Percentiles rank a stretch among this genome's conserved stretches.
Conservation (phyloP, 306 rosid genomes). For the Lithocarpus polystachyus region DNA sequence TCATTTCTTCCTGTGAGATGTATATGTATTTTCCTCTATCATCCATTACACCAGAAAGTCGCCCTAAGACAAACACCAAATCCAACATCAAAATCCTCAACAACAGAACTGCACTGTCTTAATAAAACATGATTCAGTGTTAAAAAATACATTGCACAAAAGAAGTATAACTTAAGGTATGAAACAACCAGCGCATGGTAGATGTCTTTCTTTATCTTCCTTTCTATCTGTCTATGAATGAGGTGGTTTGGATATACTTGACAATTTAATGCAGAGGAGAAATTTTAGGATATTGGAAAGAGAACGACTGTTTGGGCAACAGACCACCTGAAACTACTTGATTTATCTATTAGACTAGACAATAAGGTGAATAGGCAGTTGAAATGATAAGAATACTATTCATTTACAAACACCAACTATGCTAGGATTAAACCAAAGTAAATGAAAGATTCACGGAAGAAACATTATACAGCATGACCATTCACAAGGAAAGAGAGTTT, state of each 20-base stretch:
- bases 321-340: too few species aligned
- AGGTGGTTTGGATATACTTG: not conserved
- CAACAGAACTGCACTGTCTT: not conserved
- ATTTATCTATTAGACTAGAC: too few species aligned
- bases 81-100: not conserved
- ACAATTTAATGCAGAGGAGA: not conserved
- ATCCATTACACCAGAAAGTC: conserved; percentile 97
- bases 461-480: too few species aligned
- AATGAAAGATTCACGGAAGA: too few species aligned
- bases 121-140: not conserved
- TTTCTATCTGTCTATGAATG: too few species aligned
- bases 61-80: conserved; percentile 45
- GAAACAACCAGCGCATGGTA: not conserved
- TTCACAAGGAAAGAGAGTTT: too few species aligned
- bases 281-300: not conserved
- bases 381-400: too few species aligned
- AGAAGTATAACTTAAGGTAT: not conserved
- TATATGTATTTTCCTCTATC: conserved; percentile 93
- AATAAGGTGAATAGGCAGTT: too few species aligned
- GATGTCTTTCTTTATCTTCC: not conserved
- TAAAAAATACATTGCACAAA: not conserved
- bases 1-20: conserved; percentile 93
- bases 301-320: too few species aligned
- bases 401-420: too few species aligned
- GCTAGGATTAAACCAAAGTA: too few species aligned